Conservation (phyloP, 2,329 filamentous ascomycete species). For the Ilyonectria sp. region DNA sequence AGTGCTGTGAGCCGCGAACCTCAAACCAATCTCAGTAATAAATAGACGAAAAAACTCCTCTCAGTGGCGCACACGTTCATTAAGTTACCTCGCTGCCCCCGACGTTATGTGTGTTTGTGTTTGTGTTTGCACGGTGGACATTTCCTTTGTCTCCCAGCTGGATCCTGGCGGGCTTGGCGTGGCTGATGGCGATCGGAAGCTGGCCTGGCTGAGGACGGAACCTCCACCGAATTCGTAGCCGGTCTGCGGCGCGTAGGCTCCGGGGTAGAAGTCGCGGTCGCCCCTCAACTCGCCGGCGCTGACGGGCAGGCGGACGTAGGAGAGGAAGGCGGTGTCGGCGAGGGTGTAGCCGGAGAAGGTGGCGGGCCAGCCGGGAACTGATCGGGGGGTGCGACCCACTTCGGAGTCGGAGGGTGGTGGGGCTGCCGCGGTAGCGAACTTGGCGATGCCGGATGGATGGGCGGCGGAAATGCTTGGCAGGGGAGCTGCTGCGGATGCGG, state of each 20-base stretch:
- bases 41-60: constrained; percentile 36
- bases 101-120: background rate
- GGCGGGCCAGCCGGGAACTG: constrained; percentile 34
- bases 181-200: constrained; percentile 18
- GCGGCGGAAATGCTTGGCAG: constrained; percentile 23
- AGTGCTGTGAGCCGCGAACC: constrained; percentile 14
- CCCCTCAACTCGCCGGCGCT: constrained; percentile 50
- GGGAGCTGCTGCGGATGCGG: constrained; percentile 32
- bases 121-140: constrained; percentile 10
- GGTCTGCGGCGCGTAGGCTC: constrained; percentile 47
- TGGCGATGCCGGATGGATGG: constrained; percentile 32
- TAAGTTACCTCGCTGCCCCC: background rate
- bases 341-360: constrained; percentile 51
- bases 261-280: constrained; percentile 52
- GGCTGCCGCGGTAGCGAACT: constrained; percentile 6
- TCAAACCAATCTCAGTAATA: constrained; percentile 7
- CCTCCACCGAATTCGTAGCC: constrained; percentile 49
- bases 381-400: constrained; percentile 40
- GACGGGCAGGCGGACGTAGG: constrained; percentile 52
- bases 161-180: constrained; percentile 28
- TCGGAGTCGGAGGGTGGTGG: constrained; percentile 22
- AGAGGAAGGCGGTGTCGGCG: constrained; percentile 50
- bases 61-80: constrained; percentile 22
- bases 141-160: constrained; percentile 27
- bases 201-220: constrained; percentile 29